Percentiles rank a stretch among this genome's conserved stretches.
These are phyloP conservation scores for Dactylellina haptotyla DNA, from an alignment of 2,329 filamentous ascomycete genomes.

Conservation along the genomic window DNA sequence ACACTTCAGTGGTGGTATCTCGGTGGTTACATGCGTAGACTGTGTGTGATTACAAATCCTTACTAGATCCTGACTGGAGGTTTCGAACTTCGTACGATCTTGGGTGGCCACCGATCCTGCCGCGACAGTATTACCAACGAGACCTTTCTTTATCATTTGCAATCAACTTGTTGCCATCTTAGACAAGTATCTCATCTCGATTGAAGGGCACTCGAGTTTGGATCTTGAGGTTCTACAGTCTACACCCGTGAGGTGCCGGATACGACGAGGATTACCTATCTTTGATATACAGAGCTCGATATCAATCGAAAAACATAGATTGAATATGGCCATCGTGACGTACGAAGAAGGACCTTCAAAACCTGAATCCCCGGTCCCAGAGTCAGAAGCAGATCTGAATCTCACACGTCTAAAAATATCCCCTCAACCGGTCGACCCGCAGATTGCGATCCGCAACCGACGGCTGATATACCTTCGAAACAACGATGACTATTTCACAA, in stretches of 20 bases:
- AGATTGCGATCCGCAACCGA: constrained; percentile 41
- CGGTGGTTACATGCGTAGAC: neutral
- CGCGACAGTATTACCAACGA: too few species aligned
- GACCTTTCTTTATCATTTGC: too few species aligned
- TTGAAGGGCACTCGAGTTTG: too few species aligned
- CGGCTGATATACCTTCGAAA: constrained; percentile 48
- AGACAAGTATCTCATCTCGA: too few species aligned
- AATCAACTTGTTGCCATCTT: too few species aligned
- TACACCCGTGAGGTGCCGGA: too few species aligned
- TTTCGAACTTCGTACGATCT: neutral
- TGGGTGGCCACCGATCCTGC: too few species aligned
- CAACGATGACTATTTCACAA: constrained; percentile 43
- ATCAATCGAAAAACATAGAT: neutral
- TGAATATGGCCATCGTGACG: constrained; percentile 20
- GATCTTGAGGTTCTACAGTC: too few species aligned
- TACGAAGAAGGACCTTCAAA: constrained; percentile 17
- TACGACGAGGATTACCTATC: too few species aligned
- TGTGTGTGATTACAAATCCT: constrained; percentile 40
- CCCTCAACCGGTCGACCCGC: constrained; percentile 10
- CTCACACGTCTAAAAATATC: constrained; percentile 21
- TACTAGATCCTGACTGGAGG: constrained; percentile 27
- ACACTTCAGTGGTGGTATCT: constrained; percentile 5
- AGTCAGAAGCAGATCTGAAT: constrained; percentile 8
- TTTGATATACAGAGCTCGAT: too few species aligned
- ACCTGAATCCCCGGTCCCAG: neutral